Conservation (phyloP, 192 early-diverging fungal species). For the Physocladia obscura region DNA sequence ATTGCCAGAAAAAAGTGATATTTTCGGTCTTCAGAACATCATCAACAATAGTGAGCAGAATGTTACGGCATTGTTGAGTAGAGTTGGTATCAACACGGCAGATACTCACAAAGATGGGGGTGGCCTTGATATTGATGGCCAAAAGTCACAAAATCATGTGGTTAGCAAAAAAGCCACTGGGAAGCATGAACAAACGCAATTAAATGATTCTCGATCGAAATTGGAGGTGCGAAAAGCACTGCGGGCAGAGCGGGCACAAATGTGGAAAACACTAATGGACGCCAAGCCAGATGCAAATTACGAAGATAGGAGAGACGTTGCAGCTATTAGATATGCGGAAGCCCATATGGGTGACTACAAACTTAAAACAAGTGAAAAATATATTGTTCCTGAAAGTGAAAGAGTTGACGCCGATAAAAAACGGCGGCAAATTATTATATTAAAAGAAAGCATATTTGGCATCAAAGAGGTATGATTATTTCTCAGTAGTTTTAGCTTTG, state of each 20-base stretch:
- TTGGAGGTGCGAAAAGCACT: slow-evolving; percentile 60
- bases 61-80: not conserved
- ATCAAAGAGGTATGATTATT: slow-evolving; percentile 52
- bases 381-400: slow-evolving; percentile 68
- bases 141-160: too few species aligned
- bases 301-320: slow-evolving; percentile 60
- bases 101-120: slow-evolving; percentile 7
- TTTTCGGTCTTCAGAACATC: slow-evolving; percentile 29
- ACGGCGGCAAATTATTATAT: slow-evolving; percentile 51
- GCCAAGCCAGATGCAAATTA: slow-evolving; percentile 60
- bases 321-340: slow-evolving; percentile 58
- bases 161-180: not conserved
- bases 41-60: not conserved
- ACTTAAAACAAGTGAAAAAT: slow-evolving; percentile 64
- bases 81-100: not conserved
- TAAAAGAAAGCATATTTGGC: slow-evolving; percentile 54
- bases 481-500: not conserved
- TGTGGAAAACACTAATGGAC: slow-evolving; percentile 61
- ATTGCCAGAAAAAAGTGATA: slow-evolving; percentile 39
- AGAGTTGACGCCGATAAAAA: slow-evolving; percentile 68
- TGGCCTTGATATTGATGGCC: not conserved
- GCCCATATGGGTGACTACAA: slow-evolving; percentile 67
- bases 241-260: slow-evolving; percentile 42
- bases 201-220: slow-evolving; percentile 45
- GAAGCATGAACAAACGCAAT: not conserved